phyloP scores from a whole-genome alignment of 2,329 filamentous ascomycete species.

The Diaporthe australafricana region DNA sequence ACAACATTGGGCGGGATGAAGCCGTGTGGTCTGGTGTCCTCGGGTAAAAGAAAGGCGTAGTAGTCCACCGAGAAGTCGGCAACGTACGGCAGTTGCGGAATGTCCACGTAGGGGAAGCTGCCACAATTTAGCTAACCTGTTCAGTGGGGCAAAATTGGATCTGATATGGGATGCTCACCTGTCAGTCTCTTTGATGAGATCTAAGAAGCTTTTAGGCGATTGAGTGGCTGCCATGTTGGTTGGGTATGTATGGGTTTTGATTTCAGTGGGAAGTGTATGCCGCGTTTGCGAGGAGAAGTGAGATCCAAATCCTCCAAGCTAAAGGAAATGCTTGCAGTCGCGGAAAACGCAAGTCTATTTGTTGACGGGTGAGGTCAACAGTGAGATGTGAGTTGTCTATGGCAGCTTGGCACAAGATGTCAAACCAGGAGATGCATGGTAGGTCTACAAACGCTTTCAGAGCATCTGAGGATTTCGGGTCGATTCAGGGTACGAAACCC shows the following conservation, averaged over 20 bases:
- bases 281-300: not conserved
- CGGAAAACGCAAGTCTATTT: too few species aligned
- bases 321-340: not conserved
- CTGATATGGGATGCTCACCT: constrained; percentile 16
- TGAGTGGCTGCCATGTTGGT: constrained; percentile 17
- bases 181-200: constrained; percentile 35
- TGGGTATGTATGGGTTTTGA: not conserved
- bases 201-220: constrained; percentile 24
- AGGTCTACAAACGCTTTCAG: not conserved
- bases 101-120: constrained; percentile 59
- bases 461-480: not conserved
- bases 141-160: not conserved
- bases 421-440: not conserved
- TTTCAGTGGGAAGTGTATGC: not conserved
- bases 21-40: constrained; percentile 60
- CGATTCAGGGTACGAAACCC: not conserved
- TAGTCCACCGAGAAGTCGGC: constrained; percentile 24
- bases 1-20: constrained; percentile 61
- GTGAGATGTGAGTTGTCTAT: too few species aligned
- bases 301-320: not conserved
- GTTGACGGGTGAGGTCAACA: not conserved
- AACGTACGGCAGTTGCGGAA: constrained; percentile 51
- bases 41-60: constrained; percentile 59
- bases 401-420: not conserved
- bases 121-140: not conserved